Base-by-base conservation (phyloP, 2,329 filamentous ascomycete species). In the Colletotrichum somersetense region DNA sequence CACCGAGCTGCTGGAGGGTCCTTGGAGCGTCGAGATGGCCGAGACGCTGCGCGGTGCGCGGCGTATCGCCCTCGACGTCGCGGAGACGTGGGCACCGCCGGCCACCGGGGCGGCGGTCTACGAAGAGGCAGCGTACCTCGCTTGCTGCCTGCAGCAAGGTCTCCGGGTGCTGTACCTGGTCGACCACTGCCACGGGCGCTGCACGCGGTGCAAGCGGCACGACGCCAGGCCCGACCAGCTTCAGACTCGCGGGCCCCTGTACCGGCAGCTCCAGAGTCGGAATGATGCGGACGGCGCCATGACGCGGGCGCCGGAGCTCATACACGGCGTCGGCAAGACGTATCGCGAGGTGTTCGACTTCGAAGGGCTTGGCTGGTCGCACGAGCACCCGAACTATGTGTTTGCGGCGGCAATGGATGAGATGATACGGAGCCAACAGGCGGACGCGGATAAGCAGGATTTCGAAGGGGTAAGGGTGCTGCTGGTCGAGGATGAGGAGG, bases 291-390 rank as follows among this genome's bases (percentile, higher is more conserved):
- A 71, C 7, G 56, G 69, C 18, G 74, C 76, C 1, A 58, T 66
- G 44, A 48, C 40, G 23, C 75, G 79, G 38, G 30, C 67, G 1
- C 73, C 76, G 1, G 80, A 81, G 62, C 75, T 81, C 12, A 74
- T 82, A 7, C 73, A 74, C 7, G 80, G 78, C 2, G 75, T 79
- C 0, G 77, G 77, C 16, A 79, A 73, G 67, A 74, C 74, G 7
- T 82, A 81, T 64, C 75, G 77, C 12, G 79, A 82, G 66, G 78
- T 81, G 1, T 76, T 78, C 58, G 78, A 81, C 23, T 65, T 81
- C 6, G 77, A 80, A 61, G 61, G 65, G 3, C 42, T 81, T 12
- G 79, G 79, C 4, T 82, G 81, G 81, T 61, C 75, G 1, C 73
- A 75, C 18, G 63, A 74, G 14, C 79, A 81, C 40, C 76, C 79